These are phyloP conservation scores for Tulasnella calospora DNA, from an alignment of 768 basidiomycete species.

Conservation along the genomic window DNA sequence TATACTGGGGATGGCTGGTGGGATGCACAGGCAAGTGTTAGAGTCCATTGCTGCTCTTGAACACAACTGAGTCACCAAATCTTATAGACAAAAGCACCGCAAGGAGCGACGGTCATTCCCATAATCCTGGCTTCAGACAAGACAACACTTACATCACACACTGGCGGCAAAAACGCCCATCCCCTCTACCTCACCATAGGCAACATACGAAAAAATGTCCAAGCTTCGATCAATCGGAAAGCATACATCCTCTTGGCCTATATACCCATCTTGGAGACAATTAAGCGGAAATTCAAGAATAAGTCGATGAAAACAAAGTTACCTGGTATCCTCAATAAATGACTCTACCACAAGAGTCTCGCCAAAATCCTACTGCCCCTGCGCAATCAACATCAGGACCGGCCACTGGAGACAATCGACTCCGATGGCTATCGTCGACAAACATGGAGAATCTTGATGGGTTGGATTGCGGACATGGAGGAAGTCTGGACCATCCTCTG, in stretches of 20 bases:
- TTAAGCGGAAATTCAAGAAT: background rate
- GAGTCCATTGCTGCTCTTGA: too few relatives aligned
- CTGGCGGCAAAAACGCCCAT: constrained; percentile 14
- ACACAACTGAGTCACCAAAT: too few relatives aligned
- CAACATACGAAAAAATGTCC: constrained; percentile 15
- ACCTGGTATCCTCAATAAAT: background rate
- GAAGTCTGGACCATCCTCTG: too few relatives aligned
- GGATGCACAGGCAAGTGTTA: too few relatives aligned
- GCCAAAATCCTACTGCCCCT: background rate
- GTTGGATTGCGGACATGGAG: constrained; percentile 27
- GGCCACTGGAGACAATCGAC: too few relatives aligned
- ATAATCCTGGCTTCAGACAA: constrained; percentile 26
- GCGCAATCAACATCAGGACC: too few relatives aligned
- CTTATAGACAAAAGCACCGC: background rate
- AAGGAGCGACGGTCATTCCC: constrained; percentile 19
- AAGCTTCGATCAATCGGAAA: background rate
- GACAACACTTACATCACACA: constrained; percentile 21
- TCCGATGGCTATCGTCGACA: constrained; percentile 38
- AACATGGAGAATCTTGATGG: constrained; percentile 42
- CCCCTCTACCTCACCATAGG: constrained; percentile 21
- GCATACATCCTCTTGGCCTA: background rate
- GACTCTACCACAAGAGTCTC: background rate
- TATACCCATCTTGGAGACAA: background rate
- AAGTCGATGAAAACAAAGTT: background rate
- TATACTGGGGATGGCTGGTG: too few relatives aligned